Base-by-base conservation (phyloP, 177 flowering plant species). In the Vitis hybrid region DNA sequence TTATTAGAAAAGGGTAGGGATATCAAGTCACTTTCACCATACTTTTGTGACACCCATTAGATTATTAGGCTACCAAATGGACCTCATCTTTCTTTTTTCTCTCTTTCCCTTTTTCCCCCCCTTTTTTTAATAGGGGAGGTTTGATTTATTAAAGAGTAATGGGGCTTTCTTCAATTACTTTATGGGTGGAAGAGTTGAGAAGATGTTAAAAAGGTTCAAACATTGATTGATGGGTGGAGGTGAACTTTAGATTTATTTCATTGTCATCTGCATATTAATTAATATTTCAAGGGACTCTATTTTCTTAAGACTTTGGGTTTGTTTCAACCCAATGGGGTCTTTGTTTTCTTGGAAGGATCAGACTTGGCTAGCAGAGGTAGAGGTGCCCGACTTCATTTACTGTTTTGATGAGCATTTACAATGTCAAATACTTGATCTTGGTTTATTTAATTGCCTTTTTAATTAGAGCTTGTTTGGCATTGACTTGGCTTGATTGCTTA, bases 401-500 rank as follows among this genome's bases (percentile, higher is more conserved):
- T 39, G 45, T 39, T 39, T 39, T 39, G 0, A 6, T 39, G 45
- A 39, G 1, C 45, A 39, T 39, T 39, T 39, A 7, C 45, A 39
- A 39, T 39, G 8, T 4, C 45, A 39, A 39, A 39, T 39, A 39
- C 45, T 39, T 6, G 2, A 15, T 56, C 9, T 14, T 56, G n/a
- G n/a, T 9, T 57, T 57, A 26, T 26, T 26, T 26, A 0, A 26
- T 26, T 26, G 30, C 30, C 30, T 26, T 19, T 8, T 57, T 21
- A 8, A 57, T 57, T 9, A 60, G 45, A 30, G 17, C 39, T 60
- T 26, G 45, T 60, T 60, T 60, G 67, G 49, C 70, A 51, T 51
- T 60, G 69, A 64, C 70, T 26, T 34, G 32, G 50, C 65, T 51
- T 74, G 72, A 69, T 64, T 65, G 69, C 60, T 65, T 60, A 52